Evolutionary conservation across 345 rosid genomes (phyloP).

Genomic region (Lumnitzera littorea): DNA sequence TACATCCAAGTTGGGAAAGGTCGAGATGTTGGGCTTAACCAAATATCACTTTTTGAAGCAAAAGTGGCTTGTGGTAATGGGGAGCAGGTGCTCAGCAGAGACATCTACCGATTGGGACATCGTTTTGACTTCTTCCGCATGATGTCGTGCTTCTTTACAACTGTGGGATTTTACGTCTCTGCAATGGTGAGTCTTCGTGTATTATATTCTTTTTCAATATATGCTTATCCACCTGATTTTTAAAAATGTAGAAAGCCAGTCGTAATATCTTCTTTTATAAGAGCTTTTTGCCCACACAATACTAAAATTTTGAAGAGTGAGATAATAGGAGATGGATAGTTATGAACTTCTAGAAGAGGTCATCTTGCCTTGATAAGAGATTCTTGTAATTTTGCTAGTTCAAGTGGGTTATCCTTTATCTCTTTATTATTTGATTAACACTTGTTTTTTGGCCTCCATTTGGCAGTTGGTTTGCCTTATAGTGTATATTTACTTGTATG

Average conservation of each 20-base stretch:
- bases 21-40: conserved; percentile 96
- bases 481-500: conserved; percentile 75
- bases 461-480: conserved; percentile 70
- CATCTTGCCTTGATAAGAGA: too few relatives aligned
- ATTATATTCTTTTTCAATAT: not conserved
- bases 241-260: too few relatives aligned
- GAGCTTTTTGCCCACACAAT: too few relatives aligned
- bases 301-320: too few relatives aligned
- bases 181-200: conserved; percentile 59
- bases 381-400: too few relatives aligned
- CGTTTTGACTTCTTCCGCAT: conserved; percentile 97
- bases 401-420: not conserved
- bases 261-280: too few relatives aligned
- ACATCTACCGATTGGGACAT: conserved; percentile 89
- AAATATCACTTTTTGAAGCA: conserved; percentile 95
- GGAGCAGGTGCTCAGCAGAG: conserved; percentile 90
- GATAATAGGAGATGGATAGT: too few relatives aligned
- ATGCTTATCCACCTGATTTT: too few relatives aligned
- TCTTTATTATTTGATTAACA: not conserved
- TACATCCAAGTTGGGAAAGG: conserved; percentile 99
- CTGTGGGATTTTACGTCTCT: conserved; percentile 82
- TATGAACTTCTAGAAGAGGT: too few relatives aligned
- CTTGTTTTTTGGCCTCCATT: conserved; percentile 1
- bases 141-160: conserved; percentile 86
- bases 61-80: conserved; percentile 98